These are phyloP conservation scores for Peronosclerospora sorghi DNA, from an alignment of 352 stramenopile genomes.

Conservation along the genomic window DNA sequence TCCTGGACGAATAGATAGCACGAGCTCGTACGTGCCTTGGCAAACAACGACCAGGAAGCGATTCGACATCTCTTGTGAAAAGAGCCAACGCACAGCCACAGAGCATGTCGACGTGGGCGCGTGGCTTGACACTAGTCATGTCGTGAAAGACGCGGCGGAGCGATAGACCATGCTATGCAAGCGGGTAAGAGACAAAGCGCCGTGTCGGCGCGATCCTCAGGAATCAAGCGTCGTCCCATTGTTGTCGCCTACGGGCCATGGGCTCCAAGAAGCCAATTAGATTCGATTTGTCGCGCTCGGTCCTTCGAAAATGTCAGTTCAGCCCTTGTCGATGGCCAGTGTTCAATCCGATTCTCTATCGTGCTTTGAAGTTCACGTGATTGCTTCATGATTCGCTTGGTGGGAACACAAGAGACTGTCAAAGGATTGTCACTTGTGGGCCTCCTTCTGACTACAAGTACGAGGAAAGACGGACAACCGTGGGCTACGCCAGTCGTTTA, in stretches of 20 bases:
- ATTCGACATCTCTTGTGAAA: constrained; percentile 91
- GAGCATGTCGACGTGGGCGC: constrained; percentile 87
- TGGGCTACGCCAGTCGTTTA: constrained; percentile 94
- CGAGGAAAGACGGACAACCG: constrained; percentile 89
- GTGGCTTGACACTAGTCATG: constrained; percentile 77
- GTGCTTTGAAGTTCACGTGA: constrained; percentile 96
- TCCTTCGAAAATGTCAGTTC: constrained; percentile 83
- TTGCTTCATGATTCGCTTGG: constrained; percentile 94
- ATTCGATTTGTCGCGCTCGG: constrained; percentile 74
- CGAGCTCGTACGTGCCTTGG: constrained; percentile 88
- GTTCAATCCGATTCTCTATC: constrained; percentile 79
- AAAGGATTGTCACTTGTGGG: constrained; percentile 97
- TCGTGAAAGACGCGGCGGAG: constrained; percentile 85
- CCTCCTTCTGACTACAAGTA: constrained; percentile 98
- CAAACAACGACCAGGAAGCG: constrained; percentile 99
- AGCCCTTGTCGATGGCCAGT: constrained; percentile 70
- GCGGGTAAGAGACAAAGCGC: constrained; percentile 92
- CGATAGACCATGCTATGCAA: constrained; percentile 88
- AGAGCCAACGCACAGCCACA: constrained; percentile 65
- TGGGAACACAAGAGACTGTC: constrained; percentile 96
- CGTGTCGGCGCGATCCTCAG: constrained; percentile 92
- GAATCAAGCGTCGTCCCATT: constrained; percentile 96
- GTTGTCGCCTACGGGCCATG: constrained; percentile 84
- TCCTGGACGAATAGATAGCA: constrained; percentile 90
- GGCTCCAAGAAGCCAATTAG: constrained; percentile 72